Evolutionary conservation across 768 basidiomycete species (phyloP).

Genomic region (Goffeauzyma gilvescens): DNA sequence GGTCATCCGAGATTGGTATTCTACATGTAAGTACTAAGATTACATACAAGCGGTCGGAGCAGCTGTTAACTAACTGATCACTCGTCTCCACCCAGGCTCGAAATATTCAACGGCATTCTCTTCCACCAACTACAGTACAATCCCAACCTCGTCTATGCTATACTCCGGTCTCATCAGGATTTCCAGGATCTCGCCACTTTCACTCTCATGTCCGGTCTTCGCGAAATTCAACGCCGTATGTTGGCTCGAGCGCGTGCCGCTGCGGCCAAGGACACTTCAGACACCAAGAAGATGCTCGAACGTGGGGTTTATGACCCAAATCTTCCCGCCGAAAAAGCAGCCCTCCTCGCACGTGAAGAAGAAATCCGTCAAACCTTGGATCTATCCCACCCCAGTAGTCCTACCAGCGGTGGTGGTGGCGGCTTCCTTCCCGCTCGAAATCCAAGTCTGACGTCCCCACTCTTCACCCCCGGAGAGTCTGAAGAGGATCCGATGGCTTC

Average conservation of each 20-base stretch:
- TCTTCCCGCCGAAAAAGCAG: slow-evolving; percentile 3
- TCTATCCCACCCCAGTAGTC: background rate
- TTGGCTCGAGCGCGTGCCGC: slow-evolving; percentile 37
- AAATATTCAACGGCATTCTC: slow-evolving; percentile 73
- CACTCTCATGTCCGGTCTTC: slow-evolving; percentile 63
- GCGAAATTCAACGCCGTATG: slow-evolving; percentile 59
- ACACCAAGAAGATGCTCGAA: background rate
- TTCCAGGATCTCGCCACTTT: slow-evolving; percentile 87
- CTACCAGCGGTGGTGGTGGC: no score
- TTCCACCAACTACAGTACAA: slow-evolving; percentile 60
- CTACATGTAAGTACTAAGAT: slow-evolving; percentile 48
- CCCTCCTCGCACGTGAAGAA: slow-evolving; percentile 1
- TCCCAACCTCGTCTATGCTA: slow-evolving; percentile 67
- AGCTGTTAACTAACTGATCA: background rate
- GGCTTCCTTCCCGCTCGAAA: background rate
- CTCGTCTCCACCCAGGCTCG: slow-evolving; percentile 42
- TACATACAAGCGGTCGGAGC: background rate
- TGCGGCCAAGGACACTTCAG: slow-evolving; percentile 1
- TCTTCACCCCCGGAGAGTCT: slow-evolving; percentile 15
- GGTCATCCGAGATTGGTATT: slow-evolving; percentile 83
- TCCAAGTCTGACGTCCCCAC: slow-evolving; percentile 6
- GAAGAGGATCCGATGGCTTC: slow-evolving; percentile 19
- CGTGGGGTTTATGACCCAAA: slow-evolving; percentile 1
- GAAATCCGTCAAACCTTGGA: background rate
- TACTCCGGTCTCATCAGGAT: slow-evolving; percentile 60